These are phyloP conservation scores for Bipolaris victoriae DNA, from an alignment of 2,329 filamentous ascomycete species.

Conservation along the genomic window DNA sequence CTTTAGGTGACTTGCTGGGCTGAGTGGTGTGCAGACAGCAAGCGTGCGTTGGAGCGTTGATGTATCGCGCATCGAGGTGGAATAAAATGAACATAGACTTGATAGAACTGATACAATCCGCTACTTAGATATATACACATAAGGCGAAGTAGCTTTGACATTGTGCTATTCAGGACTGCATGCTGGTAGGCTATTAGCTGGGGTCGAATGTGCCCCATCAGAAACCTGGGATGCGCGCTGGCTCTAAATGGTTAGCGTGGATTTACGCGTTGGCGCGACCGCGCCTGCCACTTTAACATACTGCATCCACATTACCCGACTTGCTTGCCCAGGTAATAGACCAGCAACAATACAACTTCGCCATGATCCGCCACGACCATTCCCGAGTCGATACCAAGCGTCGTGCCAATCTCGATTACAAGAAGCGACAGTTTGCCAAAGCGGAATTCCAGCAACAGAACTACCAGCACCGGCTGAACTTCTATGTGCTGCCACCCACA, in stretches of 20 bases:
- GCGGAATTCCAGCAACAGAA: slow-evolving; percentile 76
- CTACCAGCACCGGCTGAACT: slow-evolving; percentile 88
- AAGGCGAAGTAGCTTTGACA: neutral
- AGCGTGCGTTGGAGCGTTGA: no score
- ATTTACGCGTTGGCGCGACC: slow-evolving; percentile 28
- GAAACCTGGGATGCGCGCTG: slow-evolving; percentile 9
- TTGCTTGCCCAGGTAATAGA: slow-evolving; percentile 5
- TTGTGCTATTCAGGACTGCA: neutral
- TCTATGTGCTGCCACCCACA: slow-evolving; percentile 86
- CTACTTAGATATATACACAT: neutral
- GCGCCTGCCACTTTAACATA: slow-evolving; percentile 28
- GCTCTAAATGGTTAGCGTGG: slow-evolving; percentile 15
- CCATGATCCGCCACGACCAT: slow-evolving; percentile 49
- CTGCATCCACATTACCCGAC: slow-evolving; percentile 14
- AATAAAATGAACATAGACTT: neutral
- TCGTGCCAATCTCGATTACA: slow-evolving; percentile 75
- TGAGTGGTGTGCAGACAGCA: slow-evolving; percentile 12
- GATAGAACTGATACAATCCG: slow-evolving; percentile 6
- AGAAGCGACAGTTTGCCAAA: slow-evolving; percentile 84
- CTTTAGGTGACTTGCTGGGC: slow-evolving; percentile 73
- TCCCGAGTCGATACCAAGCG: slow-evolving; percentile 69
- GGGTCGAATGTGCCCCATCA: neutral
- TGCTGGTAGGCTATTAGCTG: neutral
- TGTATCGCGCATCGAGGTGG: neutral
- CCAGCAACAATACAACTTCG: slow-evolving; percentile 9